These are phyloP conservation scores for Carnegiea gigantea DNA, from an alignment of 179 eudicot genomes.

Conservation along the genomic window DNA sequence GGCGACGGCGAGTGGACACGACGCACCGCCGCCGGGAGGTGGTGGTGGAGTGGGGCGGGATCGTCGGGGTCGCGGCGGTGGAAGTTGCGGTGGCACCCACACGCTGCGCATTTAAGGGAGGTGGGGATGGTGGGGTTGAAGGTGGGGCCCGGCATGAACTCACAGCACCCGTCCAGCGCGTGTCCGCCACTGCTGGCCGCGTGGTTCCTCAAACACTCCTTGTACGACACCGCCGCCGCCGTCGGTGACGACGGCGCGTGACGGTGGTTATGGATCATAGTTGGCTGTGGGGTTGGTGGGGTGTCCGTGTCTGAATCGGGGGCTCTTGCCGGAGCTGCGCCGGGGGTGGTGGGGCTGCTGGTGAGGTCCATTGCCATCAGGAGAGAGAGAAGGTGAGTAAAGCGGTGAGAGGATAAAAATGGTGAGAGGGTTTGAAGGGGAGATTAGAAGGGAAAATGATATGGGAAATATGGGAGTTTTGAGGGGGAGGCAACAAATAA, in stretches of 20 bases:
- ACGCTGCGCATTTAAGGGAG: constrained; percentile 45
- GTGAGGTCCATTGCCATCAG: constrained; percentile 35
- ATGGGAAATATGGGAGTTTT: constrained; percentile 17
- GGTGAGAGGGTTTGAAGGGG: not conserved
- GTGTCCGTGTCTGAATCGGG: constrained; percentile 38
- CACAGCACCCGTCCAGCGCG: constrained; percentile 47
- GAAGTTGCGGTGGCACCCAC: constrained; percentile 51
- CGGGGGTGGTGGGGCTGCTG: constrained; percentile 9
- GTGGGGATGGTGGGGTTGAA: constrained; percentile 25
- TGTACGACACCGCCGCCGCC: constrained; percentile 28
- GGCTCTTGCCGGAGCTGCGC: constrained; percentile 4
- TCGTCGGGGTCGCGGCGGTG: constrained; percentile 51
- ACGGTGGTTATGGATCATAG: constrained; percentile 11
- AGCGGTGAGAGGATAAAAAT: not conserved
- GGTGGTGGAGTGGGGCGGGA: constrained; percentile 39
- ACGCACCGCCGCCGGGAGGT: constrained; percentile 23
- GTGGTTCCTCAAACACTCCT: constrained; percentile 48
- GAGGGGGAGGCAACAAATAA: constrained; percentile 25
- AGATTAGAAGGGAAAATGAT: constrained; percentile 2
- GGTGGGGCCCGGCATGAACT: constrained; percentile 46
- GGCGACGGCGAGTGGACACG: constrained; percentile 23
- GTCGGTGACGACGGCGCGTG: constrained; percentile 8
- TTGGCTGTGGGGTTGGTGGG: constrained; percentile 24
- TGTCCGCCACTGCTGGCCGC: constrained; percentile 46
- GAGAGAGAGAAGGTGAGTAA: not conserved